Percentiles rank a stretch among this genome's conserved stretches.
Conservation (phyloP, 2,329 filamentous ascomycete genomes). For the Keithomyces neogunnii region DNA sequence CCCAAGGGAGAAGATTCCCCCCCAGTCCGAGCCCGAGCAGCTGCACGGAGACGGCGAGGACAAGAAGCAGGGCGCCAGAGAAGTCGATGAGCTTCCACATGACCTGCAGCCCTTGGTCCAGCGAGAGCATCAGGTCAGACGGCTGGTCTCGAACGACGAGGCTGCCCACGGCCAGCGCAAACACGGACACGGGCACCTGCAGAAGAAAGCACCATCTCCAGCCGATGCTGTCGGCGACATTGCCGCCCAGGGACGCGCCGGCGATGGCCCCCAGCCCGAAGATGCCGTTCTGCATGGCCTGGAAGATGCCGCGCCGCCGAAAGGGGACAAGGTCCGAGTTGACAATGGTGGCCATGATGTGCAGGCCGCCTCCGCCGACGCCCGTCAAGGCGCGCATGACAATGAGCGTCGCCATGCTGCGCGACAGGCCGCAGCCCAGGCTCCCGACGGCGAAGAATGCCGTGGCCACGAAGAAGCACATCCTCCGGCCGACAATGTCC, state of each 20-base stretch:
- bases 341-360: conserved; percentile 54
- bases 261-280: conserved; percentile 54
- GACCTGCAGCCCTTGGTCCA: conserved; percentile 22
- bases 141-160: conserved; percentile 42
- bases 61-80: conserved; percentile 45
- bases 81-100: conserved; percentile 51
- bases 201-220: conserved; percentile 61
- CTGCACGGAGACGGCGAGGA: conserved; percentile 49
- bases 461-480: conserved; percentile 57
- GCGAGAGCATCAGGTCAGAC: conserved; percentile 13
- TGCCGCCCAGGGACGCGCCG: conserved; percentile 56
- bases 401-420: conserved; percentile 51
- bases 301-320: conserved; percentile 46
- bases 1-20: conserved; percentile 47
- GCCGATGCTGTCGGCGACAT: conserved; percentile 54
- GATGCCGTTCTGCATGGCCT: conserved; percentile 52
- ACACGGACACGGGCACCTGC: conserved; percentile 49
- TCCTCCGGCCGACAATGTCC: conserved; percentile 57
- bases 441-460: conserved; percentile 54
- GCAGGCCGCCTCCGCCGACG: conserved; percentile 58
- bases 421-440: conserved; percentile 54
- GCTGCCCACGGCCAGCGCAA: conserved; percentile 45
- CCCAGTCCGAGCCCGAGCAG: conserved; percentile 47
- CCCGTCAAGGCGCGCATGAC: conserved; percentile 59
- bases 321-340: conserved; percentile 59